These are phyloP conservation scores for Pseudogymnoascus sp. DNA, from an alignment of 2,329 filamentous ascomycete genomes.

Conservation along the genomic window DNA sequence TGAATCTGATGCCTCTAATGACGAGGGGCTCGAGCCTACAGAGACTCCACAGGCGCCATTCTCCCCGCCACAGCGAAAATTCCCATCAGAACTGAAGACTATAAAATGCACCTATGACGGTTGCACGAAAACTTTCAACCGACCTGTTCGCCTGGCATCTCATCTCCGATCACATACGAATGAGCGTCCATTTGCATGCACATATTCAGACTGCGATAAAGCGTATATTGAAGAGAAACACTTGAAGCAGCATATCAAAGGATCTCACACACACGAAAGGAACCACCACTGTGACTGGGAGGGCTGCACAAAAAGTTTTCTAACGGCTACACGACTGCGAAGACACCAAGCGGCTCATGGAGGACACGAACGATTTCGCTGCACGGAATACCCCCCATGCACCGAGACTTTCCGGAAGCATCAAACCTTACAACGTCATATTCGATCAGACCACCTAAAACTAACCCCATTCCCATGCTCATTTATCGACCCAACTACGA, in stretches of 20 bases:
- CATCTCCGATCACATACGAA: conserved; percentile 82
- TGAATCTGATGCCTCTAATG: conserved; percentile 25
- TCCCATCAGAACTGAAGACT: conserved; percentile 67
- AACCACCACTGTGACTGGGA: conserved; percentile 64
- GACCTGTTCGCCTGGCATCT: conserved; percentile 69
- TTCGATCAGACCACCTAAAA: conserved; percentile 67
- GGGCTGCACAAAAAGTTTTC: conserved; percentile 72
- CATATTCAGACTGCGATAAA: conserved; percentile 66
- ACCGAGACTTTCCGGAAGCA: conserved; percentile 78
- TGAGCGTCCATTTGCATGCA: conserved; percentile 71
- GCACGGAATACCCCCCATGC: conserved; percentile 63
- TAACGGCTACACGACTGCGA: conserved; percentile 69
- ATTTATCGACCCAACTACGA: conserved; percentile 45
- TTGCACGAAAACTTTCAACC: conserved; percentile 80
- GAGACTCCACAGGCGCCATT: conserved; percentile 44
- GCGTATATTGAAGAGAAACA: conserved; percentile 82
- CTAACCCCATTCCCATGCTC: conserved; percentile 65
- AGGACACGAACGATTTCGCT: conserved; percentile 67
- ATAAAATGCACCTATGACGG: conserved; percentile 65
- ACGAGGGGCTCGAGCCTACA: conserved; percentile 26
- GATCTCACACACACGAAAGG: conserved; percentile 65
- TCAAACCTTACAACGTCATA: conserved; percentile 75
- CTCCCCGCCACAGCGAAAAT: conserved; percentile 41
- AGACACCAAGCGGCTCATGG: conserved; percentile 74
- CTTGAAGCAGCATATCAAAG: conserved; percentile 76